Conservation (phyloP, 257 asterid species). For the Ligustrum vulgare region DNA sequence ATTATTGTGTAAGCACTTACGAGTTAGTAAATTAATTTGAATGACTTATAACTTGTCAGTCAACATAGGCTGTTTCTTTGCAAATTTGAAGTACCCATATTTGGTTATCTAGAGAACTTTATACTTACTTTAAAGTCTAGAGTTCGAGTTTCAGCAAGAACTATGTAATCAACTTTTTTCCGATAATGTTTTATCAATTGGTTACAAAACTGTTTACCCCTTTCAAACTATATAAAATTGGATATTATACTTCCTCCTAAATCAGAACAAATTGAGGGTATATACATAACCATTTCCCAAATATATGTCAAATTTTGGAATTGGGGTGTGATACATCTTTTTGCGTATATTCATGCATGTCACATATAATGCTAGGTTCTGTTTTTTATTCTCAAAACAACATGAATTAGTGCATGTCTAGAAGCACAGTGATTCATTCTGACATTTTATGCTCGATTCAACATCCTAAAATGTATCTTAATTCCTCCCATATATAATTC, state of each 20-base stretch:
- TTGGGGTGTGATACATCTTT: background rate
- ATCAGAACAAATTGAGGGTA: background rate
- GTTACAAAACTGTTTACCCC: background rate
- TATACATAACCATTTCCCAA: background rate
- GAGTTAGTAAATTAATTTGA: background rate
- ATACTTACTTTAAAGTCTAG: background rate
- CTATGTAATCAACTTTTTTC: background rate
- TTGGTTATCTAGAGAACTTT: background rate
- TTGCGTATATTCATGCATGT: background rate
- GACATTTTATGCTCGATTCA: background rate
- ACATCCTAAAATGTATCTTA: background rate
- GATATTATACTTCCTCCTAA: background rate
- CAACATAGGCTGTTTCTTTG: background rate
- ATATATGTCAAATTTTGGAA: no score
- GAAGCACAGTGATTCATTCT: background rate
- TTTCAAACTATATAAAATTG: background rate
- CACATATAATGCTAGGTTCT: background rate
- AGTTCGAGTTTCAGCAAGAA: background rate
- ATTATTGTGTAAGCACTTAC: conserved; percentile 64
- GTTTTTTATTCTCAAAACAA: background rate
- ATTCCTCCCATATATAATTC: background rate
- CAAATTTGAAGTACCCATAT: background rate
- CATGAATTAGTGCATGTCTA: background rate
- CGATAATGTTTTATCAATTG: background rate
- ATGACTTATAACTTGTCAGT: background rate